Percentiles rank a stretch among this genome's conserved stretches.
Evolutionary conservation across 2,329 filamentous ascomycete genomes (phyloP).

Genomic region (Ophiocordyceps australis): DNA sequence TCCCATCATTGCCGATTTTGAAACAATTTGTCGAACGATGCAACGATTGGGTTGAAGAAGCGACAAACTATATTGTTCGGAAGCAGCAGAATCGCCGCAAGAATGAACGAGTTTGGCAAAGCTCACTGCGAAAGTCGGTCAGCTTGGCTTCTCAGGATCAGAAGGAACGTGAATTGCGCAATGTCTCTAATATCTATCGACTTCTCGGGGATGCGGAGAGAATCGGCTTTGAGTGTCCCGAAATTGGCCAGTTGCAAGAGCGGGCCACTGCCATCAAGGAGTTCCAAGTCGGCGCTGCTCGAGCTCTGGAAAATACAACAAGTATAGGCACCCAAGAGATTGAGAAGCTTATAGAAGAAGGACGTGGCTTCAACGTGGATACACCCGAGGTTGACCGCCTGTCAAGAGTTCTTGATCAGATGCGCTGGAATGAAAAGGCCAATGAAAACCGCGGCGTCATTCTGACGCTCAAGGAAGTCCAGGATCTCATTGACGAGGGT

Average conservation of each 20-base stretch:
- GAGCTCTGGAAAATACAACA: slow-evolving; percentile 48
- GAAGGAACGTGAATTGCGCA: slow-evolving; percentile 73
- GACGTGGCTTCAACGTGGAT: slow-evolving; percentile 78
- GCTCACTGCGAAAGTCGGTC: slow-evolving; percentile 52
- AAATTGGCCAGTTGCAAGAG: slow-evolving; percentile 73
- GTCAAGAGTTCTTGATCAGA: slow-evolving; percentile 62
- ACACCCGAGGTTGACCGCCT: slow-evolving; percentile 75
- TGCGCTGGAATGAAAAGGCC: slow-evolving; percentile 76
- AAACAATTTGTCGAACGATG: slow-evolving; percentile 87
- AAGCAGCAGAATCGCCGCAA: slow-evolving; percentile 97
- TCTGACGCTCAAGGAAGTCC: slow-evolving; percentile 61
- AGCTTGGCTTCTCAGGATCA: slow-evolving; percentile 38
- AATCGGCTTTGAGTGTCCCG: slow-evolving; percentile 83
- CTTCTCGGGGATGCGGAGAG: slow-evolving; percentile 70
- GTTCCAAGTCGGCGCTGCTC: slow-evolving; percentile 62
- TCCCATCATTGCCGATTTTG: slow-evolving; percentile 66
- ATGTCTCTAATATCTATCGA: slow-evolving; percentile 73
- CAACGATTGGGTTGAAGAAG: slow-evolving; percentile 96
- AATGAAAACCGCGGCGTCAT: slow-evolving; percentile 42
- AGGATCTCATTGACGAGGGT: slow-evolving; percentile 61
- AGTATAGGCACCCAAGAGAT: slow-evolving; percentile 53
- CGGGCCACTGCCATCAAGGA: slow-evolving; percentile 68
- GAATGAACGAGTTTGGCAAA: slow-evolving; percentile 75
- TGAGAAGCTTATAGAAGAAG: slow-evolving; percentile 80
- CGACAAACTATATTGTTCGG: slow-evolving; percentile 85